These are phyloP conservation scores for Breviolum minutum DNA, from an alignment of 73 alveolate genomes.

Conservation along the genomic window DNA sequence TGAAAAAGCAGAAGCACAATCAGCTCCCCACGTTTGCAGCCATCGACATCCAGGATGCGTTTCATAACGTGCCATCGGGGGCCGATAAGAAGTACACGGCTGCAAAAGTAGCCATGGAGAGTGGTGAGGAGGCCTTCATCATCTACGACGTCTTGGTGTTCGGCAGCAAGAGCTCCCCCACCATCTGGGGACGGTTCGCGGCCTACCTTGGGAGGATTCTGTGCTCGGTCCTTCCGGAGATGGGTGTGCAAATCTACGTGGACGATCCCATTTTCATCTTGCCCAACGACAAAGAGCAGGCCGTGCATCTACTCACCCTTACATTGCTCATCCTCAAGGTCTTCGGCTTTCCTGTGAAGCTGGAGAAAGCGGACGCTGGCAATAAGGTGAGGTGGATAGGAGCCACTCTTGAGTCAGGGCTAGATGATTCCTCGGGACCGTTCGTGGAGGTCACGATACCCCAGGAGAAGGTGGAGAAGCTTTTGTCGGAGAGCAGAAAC, in stretches of 20 bases:
- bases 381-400: background rate
- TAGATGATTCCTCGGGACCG: background rate
- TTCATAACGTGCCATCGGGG: background rate
- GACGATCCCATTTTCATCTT: background rate
- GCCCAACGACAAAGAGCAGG: background rate
- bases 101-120: background rate
- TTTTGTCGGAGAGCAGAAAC: background rate
- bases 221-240: background rate
- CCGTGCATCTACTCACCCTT: background rate
- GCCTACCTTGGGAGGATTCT: background rate
- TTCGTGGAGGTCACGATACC: background rate
- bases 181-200: background rate
- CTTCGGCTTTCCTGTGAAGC: background rate
- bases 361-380: background rate
- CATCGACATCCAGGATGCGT: background rate
- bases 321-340: background rate
- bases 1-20: background rate
- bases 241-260: background rate
- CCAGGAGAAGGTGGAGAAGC: background rate
- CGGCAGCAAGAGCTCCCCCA: background rate
- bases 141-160: background rate
- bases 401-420: background rate
- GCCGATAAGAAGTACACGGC: background rate
- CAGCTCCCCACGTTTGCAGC: background rate
- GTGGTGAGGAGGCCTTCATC: background rate